These are phyloP conservation scores for Globisporangium irregulare DNA, from an alignment of 352 stramenopile genomes.

Conservation along the genomic window DNA sequence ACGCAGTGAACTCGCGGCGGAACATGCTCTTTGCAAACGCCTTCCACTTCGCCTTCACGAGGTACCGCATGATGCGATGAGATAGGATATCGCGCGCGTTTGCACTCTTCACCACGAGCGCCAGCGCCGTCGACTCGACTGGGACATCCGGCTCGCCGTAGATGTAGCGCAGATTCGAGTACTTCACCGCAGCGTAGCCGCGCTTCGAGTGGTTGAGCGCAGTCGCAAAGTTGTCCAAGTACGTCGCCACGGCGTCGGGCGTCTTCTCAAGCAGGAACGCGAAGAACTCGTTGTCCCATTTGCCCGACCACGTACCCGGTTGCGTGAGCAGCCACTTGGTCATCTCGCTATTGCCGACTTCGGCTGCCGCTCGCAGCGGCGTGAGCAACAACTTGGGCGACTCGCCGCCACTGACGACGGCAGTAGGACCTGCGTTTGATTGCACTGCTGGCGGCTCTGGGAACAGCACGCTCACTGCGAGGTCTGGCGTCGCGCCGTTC, in stretches of 20 bases:
- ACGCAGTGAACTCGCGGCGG: constrained; percentile 43
- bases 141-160: constrained; percentile 50
- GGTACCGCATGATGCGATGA: constrained; percentile 50
- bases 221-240: constrained; percentile 51
- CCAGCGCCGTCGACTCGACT: constrained; percentile 46
- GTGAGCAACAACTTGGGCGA: constrained; percentile 22
- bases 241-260: constrained; percentile 30
- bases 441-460: not conserved
- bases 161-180: constrained; percentile 40
- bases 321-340: constrained; percentile 46
- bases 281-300: constrained; percentile 52
- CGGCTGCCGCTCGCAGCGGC: constrained; percentile 42
- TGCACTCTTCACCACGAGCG: constrained; percentile 29
- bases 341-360: constrained; percentile 57
- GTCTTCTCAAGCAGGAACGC: constrained; percentile 51
- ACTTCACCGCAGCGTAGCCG: constrained; percentile 45
- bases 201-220: constrained; percentile 46
- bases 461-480: constrained; percentile 17
- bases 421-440: not conserved
- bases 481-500: constrained; percentile 34
- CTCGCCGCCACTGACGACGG: constrained; percentile 3
- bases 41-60: constrained; percentile 57
- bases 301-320: constrained; percentile 30
- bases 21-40: constrained; percentile 54
- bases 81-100: constrained; percentile 44